These are phyloP conservation scores for Apiotrichum gracile DNA, from an alignment of 1,284 basidiomycete species.

Conservation along the genomic window DNA sequence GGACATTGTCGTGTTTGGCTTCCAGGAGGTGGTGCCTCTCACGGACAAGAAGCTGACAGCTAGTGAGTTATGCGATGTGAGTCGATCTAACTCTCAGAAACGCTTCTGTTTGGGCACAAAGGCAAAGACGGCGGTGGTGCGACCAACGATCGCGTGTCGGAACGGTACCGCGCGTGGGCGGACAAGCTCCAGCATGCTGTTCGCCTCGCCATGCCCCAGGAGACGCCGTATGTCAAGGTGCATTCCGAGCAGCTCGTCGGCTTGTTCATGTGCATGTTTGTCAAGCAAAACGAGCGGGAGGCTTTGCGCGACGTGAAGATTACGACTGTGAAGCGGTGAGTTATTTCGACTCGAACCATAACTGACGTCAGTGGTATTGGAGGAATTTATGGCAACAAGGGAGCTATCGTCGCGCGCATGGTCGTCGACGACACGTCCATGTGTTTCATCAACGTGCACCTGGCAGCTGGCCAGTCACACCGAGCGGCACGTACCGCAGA, in stretches of 20 bases:
- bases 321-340: conserved; percentile 65
- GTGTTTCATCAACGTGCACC: conserved; percentile 92
- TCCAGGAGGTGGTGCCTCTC: conserved; percentile 93
- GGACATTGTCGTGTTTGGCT: conserved; percentile 87
- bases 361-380: conserved; percentile 64
- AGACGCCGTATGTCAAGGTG: conserved; percentile 67
- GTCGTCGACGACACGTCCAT: conserved; percentile 85
- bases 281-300: conserved; percentile 48
- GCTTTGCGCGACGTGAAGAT: conserved; percentile 66
- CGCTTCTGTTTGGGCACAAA: conserved; percentile 66
- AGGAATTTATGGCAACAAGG: conserved; percentile 94
- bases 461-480: conserved; percentile 86
- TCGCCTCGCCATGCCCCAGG: conserved; percentile 60
- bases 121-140: conserved; percentile 52
- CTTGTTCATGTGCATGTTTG: conserved; percentile 79
- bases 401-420: conserved; percentile 84
- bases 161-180: conserved; percentile 80
- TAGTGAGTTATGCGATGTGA: conserved; percentile 48
- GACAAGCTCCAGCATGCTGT: conserved; percentile 73
- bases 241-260: conserved; percentile 87
- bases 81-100: conserved; percentile 50
- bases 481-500: conserved; percentile 79
- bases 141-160: conserved; percentile 61
- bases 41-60: conserved; percentile 86
- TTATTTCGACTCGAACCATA: not conserved